Base-by-base conservation (phyloP, 257 asterid genomes). In the Forsythia viridissima region DNA sequence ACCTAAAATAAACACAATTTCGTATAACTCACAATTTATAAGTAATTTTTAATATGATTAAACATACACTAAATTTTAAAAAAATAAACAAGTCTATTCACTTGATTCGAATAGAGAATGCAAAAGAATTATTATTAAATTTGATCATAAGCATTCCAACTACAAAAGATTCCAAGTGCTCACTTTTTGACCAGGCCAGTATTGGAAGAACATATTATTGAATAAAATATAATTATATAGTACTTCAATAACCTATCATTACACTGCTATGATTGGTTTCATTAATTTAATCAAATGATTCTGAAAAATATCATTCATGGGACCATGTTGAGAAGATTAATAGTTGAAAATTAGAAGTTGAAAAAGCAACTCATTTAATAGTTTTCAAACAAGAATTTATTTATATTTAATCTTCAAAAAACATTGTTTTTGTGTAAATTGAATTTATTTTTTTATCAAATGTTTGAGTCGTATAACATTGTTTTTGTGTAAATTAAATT, bases 141-240 rank as follows among this genome's bases (percentile, higher is more conserved):
- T 76, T 71, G 74, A 79, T 82, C 66, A 36, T 72, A 16, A 80
- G 72, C 75, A 79, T 71, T 81, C 86, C 89, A 87, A 82, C 92
- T 68, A 87, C 86, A 81, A 83, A 66, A 82, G 89, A 88, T 89
- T 87, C 88, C 89, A 85, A 76, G 72, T 12, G 41, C 24, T 73
- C 81, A 73, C 90, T 13, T 87, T 87, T 91, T 91, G 94, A 91
- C 94, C 90, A 83, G 73, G 80, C 76, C 81, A 80, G 24, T 84
- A 84, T 80, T 78, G 79, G 61, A 82, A 73, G 77, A 77, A 72
- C 74, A 34, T 61, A 71, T 73, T 51, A 12, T 4, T 43, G 2
- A 9, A 10, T 43, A 43, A 43, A 9, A 43, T 43, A 9, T 43
- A 43, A 80, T 48, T 70, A 71, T 74, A 77, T 16, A 68, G 8